Percentiles rank a stretch among this genome's conserved stretches.
These are phyloP conservation scores for Chlorella sp. DNA, from an alignment of 139 green algal genomes.

Conservation along the genomic window DNA sequence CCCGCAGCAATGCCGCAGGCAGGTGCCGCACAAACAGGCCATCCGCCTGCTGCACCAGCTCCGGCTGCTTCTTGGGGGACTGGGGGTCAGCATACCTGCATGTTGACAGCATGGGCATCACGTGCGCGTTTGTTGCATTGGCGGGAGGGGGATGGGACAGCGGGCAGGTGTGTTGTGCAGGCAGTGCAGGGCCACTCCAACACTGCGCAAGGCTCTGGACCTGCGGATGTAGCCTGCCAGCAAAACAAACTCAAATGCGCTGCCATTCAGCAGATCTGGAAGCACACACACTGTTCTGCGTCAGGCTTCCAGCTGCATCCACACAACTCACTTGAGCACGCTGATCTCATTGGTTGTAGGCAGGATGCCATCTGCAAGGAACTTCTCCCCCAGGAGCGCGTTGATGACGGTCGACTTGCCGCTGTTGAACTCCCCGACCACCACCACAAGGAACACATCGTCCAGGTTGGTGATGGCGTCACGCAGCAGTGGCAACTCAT, in stretches of 20 bases:
- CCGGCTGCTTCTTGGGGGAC: no score
- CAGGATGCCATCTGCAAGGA: conserved; percentile 88
- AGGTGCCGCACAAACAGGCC: conserved; percentile 77
- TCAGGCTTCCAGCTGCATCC: conserved; percentile 22
- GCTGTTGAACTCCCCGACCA: conserved; percentile 95
- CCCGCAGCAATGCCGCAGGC: conserved; percentile 57
- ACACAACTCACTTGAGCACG: conserved; percentile 69
- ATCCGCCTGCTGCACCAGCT: conserved; percentile 60
- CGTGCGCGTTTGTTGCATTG: no score
- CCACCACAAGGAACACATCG: conserved; percentile 90
- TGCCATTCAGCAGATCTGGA: no score
- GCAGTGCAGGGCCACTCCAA: no score
- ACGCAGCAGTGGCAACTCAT: conserved; percentile 20
- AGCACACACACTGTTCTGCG: no score
- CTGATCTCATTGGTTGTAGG: conserved; percentile 99
- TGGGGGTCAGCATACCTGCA: no score
- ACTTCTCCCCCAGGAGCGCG: conserved; percentile 73
- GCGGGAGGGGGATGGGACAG: no score
- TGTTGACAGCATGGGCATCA: no score
- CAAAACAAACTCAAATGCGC: no score
- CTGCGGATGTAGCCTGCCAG: no score
- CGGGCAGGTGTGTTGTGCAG: no score
- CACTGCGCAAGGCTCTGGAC: no score
- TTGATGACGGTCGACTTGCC: conserved; percentile 79
- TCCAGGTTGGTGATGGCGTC: conserved; percentile 69